Evolutionary conservation across 208 protist species (phyloP), one percentile per base, ranked within the genome.

Genomic region (Acanthamoeba sp.): DNA sequence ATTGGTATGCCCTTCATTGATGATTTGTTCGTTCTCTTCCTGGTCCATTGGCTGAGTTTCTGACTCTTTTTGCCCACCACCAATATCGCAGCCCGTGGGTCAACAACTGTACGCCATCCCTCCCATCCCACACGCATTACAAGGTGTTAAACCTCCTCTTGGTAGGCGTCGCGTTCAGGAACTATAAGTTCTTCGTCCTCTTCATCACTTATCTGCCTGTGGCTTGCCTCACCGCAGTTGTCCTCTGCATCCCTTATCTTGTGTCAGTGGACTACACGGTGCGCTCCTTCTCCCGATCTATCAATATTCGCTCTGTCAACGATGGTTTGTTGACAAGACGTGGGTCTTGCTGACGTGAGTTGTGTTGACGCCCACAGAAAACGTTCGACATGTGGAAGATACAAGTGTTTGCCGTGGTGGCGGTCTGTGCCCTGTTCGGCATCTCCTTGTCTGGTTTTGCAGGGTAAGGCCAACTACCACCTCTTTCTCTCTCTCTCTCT

Each of bases 181-280:
- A 93, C 71, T 93, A 93, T 66, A 93, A 93, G 90, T 93, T 85
- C 66, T 93, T 93, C n/a, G 69, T 93, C 16, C 69, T 93, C 12
- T 93, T 93, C 55, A 64, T 93, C 32, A 93, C 90, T 10, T 93
- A 93, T 62, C 6, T 93, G 7, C 90, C 90, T 14, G n/a, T 93
- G 20, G 29, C 69, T 6, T 93, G 59, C n/a, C 36, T 93, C n/a
- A 45, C 66, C 38, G 42, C 62, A 1, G 24, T 84, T 34, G 10
- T 93, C 2, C 36, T 84, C 36, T 93, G 38, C 90, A 84, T 93
- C 18, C 90, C 90, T 0, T 93, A 66, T 27, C 36, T 93, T 7
- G 45, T 93, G 10, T n/a, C 55, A 3, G 64, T 92, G 6, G 87
- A 92, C 45, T 92, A 50, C 59, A 36, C 59, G 14, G 87, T 92